Evolutionary conservation across 345 rosid genomes (phyloP), one percentile per base, ranked within the genome.

Genomic region (Fremontodendron californicum): DNA sequence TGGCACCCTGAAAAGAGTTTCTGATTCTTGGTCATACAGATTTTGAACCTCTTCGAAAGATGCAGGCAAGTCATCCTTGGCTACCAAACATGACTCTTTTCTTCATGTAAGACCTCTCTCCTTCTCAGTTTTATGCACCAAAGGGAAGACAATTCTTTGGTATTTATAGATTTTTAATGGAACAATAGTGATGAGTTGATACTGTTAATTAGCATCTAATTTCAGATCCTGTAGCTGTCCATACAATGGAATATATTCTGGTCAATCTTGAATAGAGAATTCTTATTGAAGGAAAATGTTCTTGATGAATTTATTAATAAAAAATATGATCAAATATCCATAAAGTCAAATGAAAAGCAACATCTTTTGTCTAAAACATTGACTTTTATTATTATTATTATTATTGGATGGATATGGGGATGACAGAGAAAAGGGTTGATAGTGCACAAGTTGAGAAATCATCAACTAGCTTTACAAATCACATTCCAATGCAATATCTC

Each of bases 21-120:
- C 51, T 12, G 15, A 1, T 58, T 19, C 42, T 8, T 46, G 19
- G 11, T 25, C n/a, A 11, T 8, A 25, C n/a, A 42, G 43, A n/a
- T 3, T 23, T 5, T 57, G 68, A 58, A 55, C 27, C 51, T 57
- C 43, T 58, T 60, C 6, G 9, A 27, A 68, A 62, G 84, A 63
- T 37, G 71, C 86, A 86, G 87, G 89, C 91, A 83, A 85, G 88
- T 85, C 89, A 88, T 88, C 82, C 87, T 88, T 84, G 89, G 89
- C 88, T 83, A 84, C 83, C 81, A 72, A 54, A 82, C 81, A 18
- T 67, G 74, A 76, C 77, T 77, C 74, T 75, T 79, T 46, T 74
- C 91, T 78, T 82, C 88, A 88, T 85, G 89, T 79, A 40, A 78
- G 80, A 42, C 69, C 73, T 76, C 86, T 82, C 79, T 57, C 74